Percentiles rank a stretch among this genome's conserved stretches.
Evolutionary conservation across 306 rosid genomes (phyloP).

Genomic region (Bauhinia variegata): DNA sequence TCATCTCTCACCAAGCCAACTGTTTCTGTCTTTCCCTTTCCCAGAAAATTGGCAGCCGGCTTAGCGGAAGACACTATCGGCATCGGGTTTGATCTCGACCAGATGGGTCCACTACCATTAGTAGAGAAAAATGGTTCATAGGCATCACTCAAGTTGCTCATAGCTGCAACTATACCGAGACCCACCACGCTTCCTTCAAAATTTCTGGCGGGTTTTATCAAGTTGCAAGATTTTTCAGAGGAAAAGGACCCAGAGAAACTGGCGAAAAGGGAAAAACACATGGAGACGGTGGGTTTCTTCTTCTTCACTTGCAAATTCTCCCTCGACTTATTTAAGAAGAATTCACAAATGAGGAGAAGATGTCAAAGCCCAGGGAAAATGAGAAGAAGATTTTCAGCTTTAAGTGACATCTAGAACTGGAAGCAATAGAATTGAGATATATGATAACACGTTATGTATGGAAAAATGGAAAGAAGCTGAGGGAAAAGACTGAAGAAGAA

Average conservation of each 20-base stretch:
- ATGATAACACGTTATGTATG: too few species aligned
- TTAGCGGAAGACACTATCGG: conserved; percentile 69
- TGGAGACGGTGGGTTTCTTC: conserved; percentile 41
- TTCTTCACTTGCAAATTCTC: conserved; percentile 41
- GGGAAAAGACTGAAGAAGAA: too few species aligned
- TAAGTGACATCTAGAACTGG: too few species aligned
- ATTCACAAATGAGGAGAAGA: background rate
- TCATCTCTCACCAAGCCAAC: conserved; percentile 25
- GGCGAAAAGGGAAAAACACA: conserved; percentile 46
- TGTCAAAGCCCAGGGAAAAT: background rate
- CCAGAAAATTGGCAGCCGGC: conserved; percentile 61
- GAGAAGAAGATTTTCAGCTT: background rate
- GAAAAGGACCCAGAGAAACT: conserved; percentile 51
- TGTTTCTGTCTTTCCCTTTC: too few species aligned
- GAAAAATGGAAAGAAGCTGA: too few species aligned
- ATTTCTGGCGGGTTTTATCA: conserved; percentile 49
- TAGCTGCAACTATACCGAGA: conserved; percentile 73
- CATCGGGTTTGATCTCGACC: conserved; percentile 55
- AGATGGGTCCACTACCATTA: conserved; percentile 2
- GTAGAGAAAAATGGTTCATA: conserved; percentile 28
- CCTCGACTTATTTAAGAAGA: conserved; percentile 28
- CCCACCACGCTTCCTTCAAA: conserved; percentile 67
- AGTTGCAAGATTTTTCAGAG: conserved; percentile 22
- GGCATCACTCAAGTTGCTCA: conserved; percentile 40
- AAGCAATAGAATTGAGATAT: too few species aligned